Base-by-base conservation (phyloP, 768 basidiomycete genomes). In the Roridomyces roridus region DNA sequence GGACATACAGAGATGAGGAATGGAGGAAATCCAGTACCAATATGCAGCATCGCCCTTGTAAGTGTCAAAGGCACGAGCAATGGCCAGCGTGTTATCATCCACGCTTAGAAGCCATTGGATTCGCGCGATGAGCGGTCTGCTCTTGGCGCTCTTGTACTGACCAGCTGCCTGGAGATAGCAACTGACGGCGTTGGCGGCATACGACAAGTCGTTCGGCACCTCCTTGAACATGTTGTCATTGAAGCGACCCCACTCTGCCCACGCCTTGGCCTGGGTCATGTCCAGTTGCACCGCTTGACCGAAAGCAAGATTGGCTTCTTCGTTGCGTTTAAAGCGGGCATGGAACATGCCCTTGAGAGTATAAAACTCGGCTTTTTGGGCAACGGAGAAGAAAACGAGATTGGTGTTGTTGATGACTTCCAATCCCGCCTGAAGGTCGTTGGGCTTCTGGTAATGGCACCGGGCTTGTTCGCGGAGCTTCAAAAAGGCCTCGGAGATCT, bases 341-440 rank as follows among this genome's bases (percentile, higher is more conserved):
- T 96, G 88, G 78, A 99, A 99, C 92, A 99, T 96, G 36, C 94
- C 97, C 73, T 99, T 99, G 68, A 98, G 78, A 5, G 96, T 98
- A 72, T 94, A 94, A 74, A 99, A 99, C 70, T 99, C 96, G 41
- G 97, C 95, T 70, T 99, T 99, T 70, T 99, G 97, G 4, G 85
- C 74, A 7, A 79, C 85, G 18, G 95, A 93, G 76, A 99, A 99
- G 78, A 98, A 99, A 83, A 96, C 92, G 54, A 99, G 77, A 70
- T 99, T 99, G 14, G 97, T 99, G 67, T 98, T 98, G 73, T 98
- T 99, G 80, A 99, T 99, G 52, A 97, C 95, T 69, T 99, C 97
- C 40, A 99, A 77, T 24, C 97, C 97, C 5, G 94, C 92, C 63
- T 92, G 88, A 55, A 97, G 85, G 69, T 98, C 95, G 57, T 90